phyloP scores from a whole-genome alignment of 129 eudicot species.

The Silybum marianum region DNA sequence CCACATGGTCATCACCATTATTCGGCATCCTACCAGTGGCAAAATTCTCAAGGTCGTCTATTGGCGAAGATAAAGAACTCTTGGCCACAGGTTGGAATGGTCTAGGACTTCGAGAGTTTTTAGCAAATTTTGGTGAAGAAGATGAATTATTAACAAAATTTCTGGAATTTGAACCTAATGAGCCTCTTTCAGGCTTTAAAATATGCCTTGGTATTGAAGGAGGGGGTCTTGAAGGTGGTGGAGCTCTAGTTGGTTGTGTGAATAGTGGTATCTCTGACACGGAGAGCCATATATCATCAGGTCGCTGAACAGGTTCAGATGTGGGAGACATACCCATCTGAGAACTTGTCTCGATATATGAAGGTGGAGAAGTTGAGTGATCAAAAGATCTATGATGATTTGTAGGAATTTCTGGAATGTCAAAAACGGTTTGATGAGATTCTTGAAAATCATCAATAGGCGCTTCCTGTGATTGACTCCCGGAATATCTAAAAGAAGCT shows the following conservation, averaged over 20 bases:
- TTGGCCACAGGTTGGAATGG: constrained; percentile 34
- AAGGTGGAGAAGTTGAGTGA: constrained; percentile 55
- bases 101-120: constrained; percentile 46
- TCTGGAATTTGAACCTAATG: constrained; percentile 43
- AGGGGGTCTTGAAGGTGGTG: constrained; percentile 85
- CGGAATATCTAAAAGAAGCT: constrained; percentile 48
- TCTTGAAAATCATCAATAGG: constrained; percentile 50
- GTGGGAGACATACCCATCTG: constrained; percentile 46
- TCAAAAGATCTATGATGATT: constrained; percentile 45
- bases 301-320: constrained; percentile 40
- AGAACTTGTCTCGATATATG: constrained; percentile 38
- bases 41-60: constrained; percentile 69
- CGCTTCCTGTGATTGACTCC: constrained; percentile 42
- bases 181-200: constrained; percentile 50
- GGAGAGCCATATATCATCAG: constrained; percentile 69
- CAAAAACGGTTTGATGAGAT: constrained; percentile 56
- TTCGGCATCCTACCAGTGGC: neutral
- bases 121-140: constrained; percentile 42
- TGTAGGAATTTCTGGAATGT: constrained; percentile 48
- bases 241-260: constrained; percentile 75
- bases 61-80: constrained; percentile 40
- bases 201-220: constrained; percentile 59
- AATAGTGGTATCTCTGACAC: constrained; percentile 78
- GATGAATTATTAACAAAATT: constrained; percentile 46
- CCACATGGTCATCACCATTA: neutral